Conservation (phyloP, 805 yeast species). For the Suhomyces xylopsoci region DNA sequence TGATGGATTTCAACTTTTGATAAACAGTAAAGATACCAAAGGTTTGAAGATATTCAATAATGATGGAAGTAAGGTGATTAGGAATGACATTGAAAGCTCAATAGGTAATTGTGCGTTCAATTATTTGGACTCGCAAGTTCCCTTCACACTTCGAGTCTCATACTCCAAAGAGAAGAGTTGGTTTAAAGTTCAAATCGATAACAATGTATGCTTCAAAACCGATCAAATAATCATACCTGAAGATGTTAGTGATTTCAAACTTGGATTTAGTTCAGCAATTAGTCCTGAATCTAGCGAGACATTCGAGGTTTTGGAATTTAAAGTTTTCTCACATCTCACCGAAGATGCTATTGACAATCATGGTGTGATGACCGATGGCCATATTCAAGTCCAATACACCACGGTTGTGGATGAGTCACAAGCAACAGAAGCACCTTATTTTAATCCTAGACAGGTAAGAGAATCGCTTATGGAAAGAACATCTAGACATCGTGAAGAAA, state of each 20-base stretch:
- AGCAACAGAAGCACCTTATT: conserved; percentile 2
- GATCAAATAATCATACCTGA: conserved; percentile 48
- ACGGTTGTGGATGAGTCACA: conserved; percentile 6
- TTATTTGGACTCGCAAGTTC: conserved; percentile 68
- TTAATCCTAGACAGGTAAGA: conserved; percentile 22
- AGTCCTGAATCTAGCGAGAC: conserved; percentile 47
- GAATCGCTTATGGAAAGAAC: conserved; percentile 39
- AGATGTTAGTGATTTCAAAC: conserved; percentile 30
- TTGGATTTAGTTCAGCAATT: conserved; percentile 53
- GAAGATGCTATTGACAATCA: conserved; percentile 59
- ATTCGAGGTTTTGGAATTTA: conserved; percentile 62
- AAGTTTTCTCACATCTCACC: conserved; percentile 51
- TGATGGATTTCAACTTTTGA: conserved; percentile 62
- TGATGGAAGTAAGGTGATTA: conserved; percentile 48
- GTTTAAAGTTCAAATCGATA: conserved; percentile 68
- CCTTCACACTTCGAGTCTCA: conserved; percentile 63
- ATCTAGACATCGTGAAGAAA: conserved; percentile 21
- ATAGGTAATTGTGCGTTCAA: conserved; percentile 57
- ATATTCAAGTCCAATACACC: conserved; percentile 37
- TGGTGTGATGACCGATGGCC: conserved; percentile 44
- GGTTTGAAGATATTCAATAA: conserved; percentile 57
- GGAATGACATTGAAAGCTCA: conserved; percentile 29
- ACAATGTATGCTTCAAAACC: conserved; percentile 67
- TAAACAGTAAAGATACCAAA: conserved; percentile 50
- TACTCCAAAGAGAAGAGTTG: conserved; percentile 45